These are phyloP conservation scores for Paxillus rubicundulus DNA, from an alignment of 768 basidiomycete species.

Conservation along the genomic window DNA sequence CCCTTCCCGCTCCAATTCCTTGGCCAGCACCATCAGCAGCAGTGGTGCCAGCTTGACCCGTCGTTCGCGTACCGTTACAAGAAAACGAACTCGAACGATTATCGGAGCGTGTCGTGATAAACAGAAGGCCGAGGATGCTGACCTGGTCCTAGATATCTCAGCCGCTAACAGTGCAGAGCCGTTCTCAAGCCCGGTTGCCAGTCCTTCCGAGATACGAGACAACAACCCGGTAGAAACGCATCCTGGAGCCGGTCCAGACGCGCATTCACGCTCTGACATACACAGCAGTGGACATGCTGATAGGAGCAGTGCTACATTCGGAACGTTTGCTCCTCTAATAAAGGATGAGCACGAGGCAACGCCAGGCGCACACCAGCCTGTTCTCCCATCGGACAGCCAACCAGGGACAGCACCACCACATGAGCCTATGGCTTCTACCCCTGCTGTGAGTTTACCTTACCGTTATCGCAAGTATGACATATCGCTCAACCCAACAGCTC, in stretches of 20 bases:
- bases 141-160: slow-evolving; percentile 31
- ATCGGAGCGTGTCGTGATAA: slow-evolving; percentile 33
- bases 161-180: slow-evolving; percentile 16
- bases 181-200: slow-evolving; percentile 3
- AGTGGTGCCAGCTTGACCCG: slow-evolving; percentile 52
- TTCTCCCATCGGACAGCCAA: slow-evolving; percentile 9
- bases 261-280: slow-evolving; percentile 9
- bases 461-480: slow-evolving; percentile 7
- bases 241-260: slow-evolving; percentile 13
- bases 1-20: slow-evolving; percentile 34
- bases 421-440: slow-evolving; percentile 13
- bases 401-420: slow-evolving; percentile 9
- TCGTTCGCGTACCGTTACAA: slow-evolving; percentile 45
- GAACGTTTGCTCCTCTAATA: slow-evolving; percentile 23
- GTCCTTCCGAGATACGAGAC: slow-evolving; percentile 11
- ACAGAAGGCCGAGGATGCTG: slow-evolving; percentile 6
- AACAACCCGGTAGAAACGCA: slow-evolving; percentile 10
- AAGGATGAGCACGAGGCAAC: slow-evolving; percentile 13
- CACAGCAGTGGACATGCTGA: slow-evolving; percentile 12
- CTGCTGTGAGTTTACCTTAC: slow-evolving; percentile 20
- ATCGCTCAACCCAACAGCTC: slow-evolving; percentile 25
- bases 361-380: not conserved
- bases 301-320: slow-evolving; percentile 25
- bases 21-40: slow-evolving; percentile 41
- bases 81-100: slow-evolving; percentile 54